These are phyloP conservation scores for Hamamelis virginiana DNA, from an alignment of 164 flowering plant genomes.

Conservation along the genomic window DNA sequence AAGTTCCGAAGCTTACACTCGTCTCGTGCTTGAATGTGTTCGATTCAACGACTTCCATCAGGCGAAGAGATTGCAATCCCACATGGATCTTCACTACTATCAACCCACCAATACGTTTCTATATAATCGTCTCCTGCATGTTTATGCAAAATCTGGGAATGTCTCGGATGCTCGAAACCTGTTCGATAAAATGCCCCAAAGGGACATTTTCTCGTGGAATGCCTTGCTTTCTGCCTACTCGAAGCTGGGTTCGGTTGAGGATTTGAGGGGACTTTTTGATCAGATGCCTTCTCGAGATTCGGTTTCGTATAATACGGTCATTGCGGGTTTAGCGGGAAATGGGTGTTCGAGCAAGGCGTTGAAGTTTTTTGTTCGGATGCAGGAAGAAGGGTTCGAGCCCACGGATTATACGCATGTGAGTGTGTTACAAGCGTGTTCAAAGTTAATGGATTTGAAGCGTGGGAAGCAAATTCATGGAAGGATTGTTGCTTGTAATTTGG, in stretches of 20 bases:
- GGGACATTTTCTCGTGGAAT: constrained; percentile 50
- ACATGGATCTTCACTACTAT: constrained; percentile 41
- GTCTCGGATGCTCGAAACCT: constrained; percentile 29
- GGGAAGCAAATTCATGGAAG: constrained; percentile 62
- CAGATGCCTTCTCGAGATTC: constrained; percentile 40
- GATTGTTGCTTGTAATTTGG: constrained; percentile 25
- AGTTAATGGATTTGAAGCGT: constrained; percentile 32
- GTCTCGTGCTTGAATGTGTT: constrained; percentile 44
- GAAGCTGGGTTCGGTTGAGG: constrained; percentile 28
- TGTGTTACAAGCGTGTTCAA: constrained; percentile 43
- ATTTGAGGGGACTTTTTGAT: constrained; percentile 30
- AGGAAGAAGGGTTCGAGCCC: constrained; percentile 32
- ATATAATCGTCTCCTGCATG: constrained; percentile 48
- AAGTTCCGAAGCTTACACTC: constrained; percentile 33
- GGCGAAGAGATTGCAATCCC: constrained; percentile 49
- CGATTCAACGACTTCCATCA: constrained; percentile 34
- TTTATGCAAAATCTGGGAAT: constrained; percentile 37
- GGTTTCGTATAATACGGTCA: constrained; percentile 41
- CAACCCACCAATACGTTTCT: constrained; percentile 36
- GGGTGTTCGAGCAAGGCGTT: constrained; percentile 29
- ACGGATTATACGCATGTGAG: constrained; percentile 45
- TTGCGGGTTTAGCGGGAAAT: constrained; percentile 31
- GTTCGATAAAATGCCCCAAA: constrained; percentile 38
- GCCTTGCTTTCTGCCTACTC: constrained; percentile 44
- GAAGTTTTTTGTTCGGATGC: constrained; percentile 37